phyloP scores from a whole-genome alignment of 495 filamentous ascomycete genomes.

The Aspergillus heteromorphus region DNA sequence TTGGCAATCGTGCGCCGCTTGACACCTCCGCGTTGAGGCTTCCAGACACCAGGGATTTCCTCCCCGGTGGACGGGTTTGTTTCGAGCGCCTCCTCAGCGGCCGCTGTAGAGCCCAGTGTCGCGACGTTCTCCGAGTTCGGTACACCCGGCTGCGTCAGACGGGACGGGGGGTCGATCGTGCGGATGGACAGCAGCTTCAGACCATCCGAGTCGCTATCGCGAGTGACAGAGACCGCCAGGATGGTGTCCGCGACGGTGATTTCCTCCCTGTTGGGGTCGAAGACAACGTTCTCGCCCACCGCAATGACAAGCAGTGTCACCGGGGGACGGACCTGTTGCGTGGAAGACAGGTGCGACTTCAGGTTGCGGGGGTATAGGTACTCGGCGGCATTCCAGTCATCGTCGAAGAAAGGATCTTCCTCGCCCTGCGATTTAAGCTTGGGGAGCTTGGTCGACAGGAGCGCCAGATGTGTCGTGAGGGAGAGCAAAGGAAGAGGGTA shows the following conservation, averaged over 20 bases:
- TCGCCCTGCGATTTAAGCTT: conserved; percentile 75
- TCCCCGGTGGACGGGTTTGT: conserved; percentile 36
- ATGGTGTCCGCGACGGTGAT: conserved; percentile 86
- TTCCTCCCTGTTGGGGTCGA: conserved; percentile 87
- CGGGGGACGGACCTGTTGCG: conserved; percentile 55
- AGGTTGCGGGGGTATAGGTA: conserved; percentile 62
- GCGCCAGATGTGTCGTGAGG: conserved; percentile 91
- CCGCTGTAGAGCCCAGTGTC: conserved; percentile 42
- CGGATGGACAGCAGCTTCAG: conserved; percentile 58
- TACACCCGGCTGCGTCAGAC: conserved; percentile 64
- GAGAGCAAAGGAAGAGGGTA: conserved; percentile 91
- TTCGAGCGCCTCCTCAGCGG: conserved; percentile 20
- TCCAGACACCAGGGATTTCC: conserved; percentile 69
- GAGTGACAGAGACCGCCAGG: conserved; percentile 68
- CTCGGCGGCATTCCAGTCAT: conserved; percentile 85
- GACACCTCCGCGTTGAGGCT: conserved; percentile 66
- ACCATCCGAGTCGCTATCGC: conserved; percentile 22
- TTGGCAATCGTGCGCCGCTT: conserved; percentile 60
- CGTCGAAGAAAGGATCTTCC: conserved; percentile 96
- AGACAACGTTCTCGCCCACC: conserved; percentile 83
- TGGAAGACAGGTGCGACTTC: conserved; percentile 1
- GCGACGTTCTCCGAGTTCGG: conserved; percentile 65
- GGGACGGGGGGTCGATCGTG: conserved; percentile 63
- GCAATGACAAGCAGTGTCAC: conserved; percentile 85
- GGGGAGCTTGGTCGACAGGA: conserved; percentile 80